These are phyloP conservation scores for Populus euphratica DNA, from an alignment of 345 rosid species.

Conservation along the genomic window DNA sequence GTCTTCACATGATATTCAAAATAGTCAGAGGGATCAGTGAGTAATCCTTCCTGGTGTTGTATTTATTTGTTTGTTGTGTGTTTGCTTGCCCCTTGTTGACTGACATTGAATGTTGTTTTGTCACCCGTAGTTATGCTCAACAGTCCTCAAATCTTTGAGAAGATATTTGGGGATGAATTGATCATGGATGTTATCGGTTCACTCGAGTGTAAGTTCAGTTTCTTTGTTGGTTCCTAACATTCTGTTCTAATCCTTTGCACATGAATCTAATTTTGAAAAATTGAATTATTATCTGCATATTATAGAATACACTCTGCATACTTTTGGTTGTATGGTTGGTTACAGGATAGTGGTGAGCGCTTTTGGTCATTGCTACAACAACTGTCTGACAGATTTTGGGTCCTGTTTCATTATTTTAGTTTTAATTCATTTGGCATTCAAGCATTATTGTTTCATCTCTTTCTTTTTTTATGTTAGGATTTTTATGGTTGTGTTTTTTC, in stretches of 20 bases:
- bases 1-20: constrained; percentile 77
- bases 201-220: constrained; percentile 74
- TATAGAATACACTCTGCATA: not conserved
- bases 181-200: constrained; percentile 85
- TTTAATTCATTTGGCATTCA: not conserved
- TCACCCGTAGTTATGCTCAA: constrained; percentile 70
- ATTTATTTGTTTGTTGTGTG: constrained; percentile 12
- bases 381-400: not conserved
- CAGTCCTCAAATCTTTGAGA: constrained; percentile 72
- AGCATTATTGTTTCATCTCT: not conserved
- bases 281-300: not conserved
- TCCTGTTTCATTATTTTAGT: not conserved
- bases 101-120: constrained; percentile 17
- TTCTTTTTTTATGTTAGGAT: not conserved
- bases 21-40: constrained; percentile 80
- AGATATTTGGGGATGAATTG: constrained; percentile 74
- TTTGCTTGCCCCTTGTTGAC: constrained; percentile 12
- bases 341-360: not conserved
- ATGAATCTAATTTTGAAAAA: not conserved
- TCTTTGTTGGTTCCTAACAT: not conserved
- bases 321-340: not conserved
- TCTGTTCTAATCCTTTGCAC: not conserved
- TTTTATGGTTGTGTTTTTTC: not conserved
- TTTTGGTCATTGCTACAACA: not conserved
- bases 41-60: constrained; percentile 22